Base-by-base conservation (phyloP, 2,329 filamentous ascomycete genomes). In the Aspergillus carbonarius region DNA sequence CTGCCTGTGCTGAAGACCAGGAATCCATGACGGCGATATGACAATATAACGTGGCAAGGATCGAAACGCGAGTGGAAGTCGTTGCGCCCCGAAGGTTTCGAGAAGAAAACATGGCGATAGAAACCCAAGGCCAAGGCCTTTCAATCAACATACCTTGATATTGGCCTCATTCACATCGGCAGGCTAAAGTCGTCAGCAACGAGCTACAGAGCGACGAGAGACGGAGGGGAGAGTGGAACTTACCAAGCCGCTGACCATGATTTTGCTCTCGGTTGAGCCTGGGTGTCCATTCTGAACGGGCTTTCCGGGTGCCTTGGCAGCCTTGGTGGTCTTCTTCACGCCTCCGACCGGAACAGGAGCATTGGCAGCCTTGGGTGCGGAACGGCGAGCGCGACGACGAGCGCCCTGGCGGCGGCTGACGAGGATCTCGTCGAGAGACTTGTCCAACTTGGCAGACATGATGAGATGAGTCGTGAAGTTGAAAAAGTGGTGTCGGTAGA, bases 111-210 rank as follows among this genome's bases (percentile, higher is more conserved):
- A 80, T 81, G 85, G 85, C 87, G 86, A 89, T 84, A 80, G 84
- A 87, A 88, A 83, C 86, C 87, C 86, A 83, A 84, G 82, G 86
- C 78, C 76, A 80, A 74, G 80, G 85, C 88, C 88, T 88, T 83
- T 89, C 86, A 83, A 88, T 92, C 90, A 92, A 99, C 95, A 96
- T 99, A 99, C 95, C 95, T 99, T 98, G 83, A 99, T 96, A 88
- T 96, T 91, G 82, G 82, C 83, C 85, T 98, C 93, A 81, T 88
- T 91, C 79, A 99, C 92, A 87, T 99, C 95, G 83, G 89, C 88
- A 77, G 95, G 95, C 92, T 98, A 68, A 34, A 17, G 8, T 57
- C 52, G 78, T 90, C 81, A 55, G 49, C 23, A 37, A 27, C 17
- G 6, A 25, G 23, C 3, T 23, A 13, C 17, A 42, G 9, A 89